Base-by-base conservation (phyloP, 306 rosid species). In the Astragalus membranaceus region DNA sequence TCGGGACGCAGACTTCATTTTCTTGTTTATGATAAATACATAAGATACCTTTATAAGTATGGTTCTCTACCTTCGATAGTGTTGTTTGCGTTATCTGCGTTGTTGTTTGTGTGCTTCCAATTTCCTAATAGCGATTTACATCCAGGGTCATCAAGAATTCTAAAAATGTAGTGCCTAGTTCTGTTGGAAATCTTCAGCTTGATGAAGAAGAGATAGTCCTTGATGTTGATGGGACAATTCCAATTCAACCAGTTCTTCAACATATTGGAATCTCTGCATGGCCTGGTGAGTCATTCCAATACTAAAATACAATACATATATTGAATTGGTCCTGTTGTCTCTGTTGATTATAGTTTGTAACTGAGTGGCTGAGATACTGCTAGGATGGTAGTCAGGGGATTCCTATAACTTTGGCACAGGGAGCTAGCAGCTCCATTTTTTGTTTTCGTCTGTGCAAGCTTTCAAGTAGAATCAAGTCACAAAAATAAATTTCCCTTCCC, bases 191-290 rank as follows among this genome's bases (percentile, higher is more conserved):
- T 85, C 94, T 87, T 73, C 85, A 81, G 64, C 95, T 87, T 79
- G 55, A 80, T 5, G 88, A 89, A 44, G 96, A 87, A 26, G 99
- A 94, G 90, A 77, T 90, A 12, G 78, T 87, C 69, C 89, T 91
- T 50, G 99, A 94, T 79, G 78, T 84, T 76, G 99, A 94, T 75
- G 97, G 99, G 65, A 75, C 92, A 10, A 72, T 87, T 81, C 96
- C 99, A 33, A 89, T 92, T 74, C 99, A 87, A 77, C 99, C 99
- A 8, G 92, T 91, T 82, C 88, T 94, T 73, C 94, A 94, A 69
- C 97, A 91, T 82, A 78, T 91, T 80, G 99, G 97, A 67, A 87
- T 89, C 32, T 75, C 95, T 70, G 83, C 96, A 3, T 94, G 99
- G 97, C 97, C 97, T 77, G 99, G 95, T 91, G 56, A 84, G 89